Base-by-base conservation (phyloP, 352 stramenopile genomes). In the Phytophthora foliorum region DNA sequence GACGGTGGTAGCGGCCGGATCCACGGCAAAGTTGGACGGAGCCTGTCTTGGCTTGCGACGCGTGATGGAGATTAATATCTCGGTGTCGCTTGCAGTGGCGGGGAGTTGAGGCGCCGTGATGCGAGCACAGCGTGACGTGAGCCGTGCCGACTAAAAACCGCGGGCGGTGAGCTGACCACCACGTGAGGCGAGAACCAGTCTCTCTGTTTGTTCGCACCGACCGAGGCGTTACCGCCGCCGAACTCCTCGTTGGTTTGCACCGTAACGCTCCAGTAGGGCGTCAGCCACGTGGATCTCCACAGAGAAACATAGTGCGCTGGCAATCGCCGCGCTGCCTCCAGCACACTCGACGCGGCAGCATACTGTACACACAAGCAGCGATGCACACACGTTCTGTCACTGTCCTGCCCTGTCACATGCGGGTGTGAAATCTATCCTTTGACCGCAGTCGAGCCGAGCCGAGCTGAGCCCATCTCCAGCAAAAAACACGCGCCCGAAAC, bases 401-500 rank as follows among this genome's bases (percentile, higher is more conserved):
- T 51, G 44, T 49, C n/a, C 34, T 39, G 34, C 34, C 34, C 34
- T 39, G 34, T 39, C 34, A n/a, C 34, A 39, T 39, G 34, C 14
- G 34, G 34, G 25, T 51, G 44, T 51, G 44, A 51, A 34, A 51
- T 32, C 21, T 10, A 34, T 27, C 44, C 22, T 27, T 34, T 17
- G 34, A 17, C 34, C 21, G 10, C 21, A 25, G 44, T n/a, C 45
- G 45, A 53, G 45, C 45, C 45, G 24, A 52, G 45, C 45, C 45
- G 45, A 52, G 45, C 45, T 11, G 21, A 51, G 44, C 45, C 16
- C 21, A 31, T 34, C 27, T 32, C 45, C 34, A 39, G 34, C 34
- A 39, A 39, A 39, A 53, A 14, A 57, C 50, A 57, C 50, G 50
- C 50, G 50, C 50, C 50, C 1, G 21, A 46, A 58, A 58, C 36